Evolutionary conservation across 148 eudicot species (phyloP).

Genomic region (Pouteria glomerata): DNA sequence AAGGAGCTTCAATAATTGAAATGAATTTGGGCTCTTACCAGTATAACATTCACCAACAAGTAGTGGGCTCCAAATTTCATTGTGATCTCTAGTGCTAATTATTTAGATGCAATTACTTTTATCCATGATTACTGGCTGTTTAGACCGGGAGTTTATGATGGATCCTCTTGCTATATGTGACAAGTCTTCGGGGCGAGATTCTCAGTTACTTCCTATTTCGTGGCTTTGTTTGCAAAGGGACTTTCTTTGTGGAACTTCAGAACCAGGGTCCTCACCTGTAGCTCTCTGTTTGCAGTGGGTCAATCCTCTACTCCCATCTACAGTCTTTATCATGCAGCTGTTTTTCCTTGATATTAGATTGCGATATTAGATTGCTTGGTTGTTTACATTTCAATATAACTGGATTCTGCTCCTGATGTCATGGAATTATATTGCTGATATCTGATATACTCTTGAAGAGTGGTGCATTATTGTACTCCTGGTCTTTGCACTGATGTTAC

Average conservation of each 20-base stretch:
- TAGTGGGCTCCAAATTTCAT: conserved; percentile 19
- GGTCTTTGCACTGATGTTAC: conserved; percentile 52
- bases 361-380: conserved; percentile 34
- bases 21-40: conserved; percentile 21
- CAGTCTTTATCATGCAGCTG: conserved; percentile 22
- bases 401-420: conserved; percentile 39
- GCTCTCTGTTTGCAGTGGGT: conserved; percentile 38
- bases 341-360: no score
- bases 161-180: conserved; percentile 35
- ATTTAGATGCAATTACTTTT: conserved; percentile 24
- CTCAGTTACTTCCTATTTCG: conserved; percentile 31
- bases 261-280: conserved; percentile 41
- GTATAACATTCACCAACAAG: conserved; percentile 23
- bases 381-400: conserved; percentile 36
- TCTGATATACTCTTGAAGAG: conserved; percentile 40
- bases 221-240: conserved; percentile 34
- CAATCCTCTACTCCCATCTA: conserved; percentile 36
- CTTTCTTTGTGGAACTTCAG: conserved; percentile 40
- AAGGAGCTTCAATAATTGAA: conserved; percentile 37
- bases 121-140: conserved; percentile 30
- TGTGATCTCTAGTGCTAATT: no score
- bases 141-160: conserved; percentile 34
- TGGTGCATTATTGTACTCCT: conserved; percentile 38
- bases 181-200: conserved; percentile 27
- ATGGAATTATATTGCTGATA: conserved; percentile 37